These are phyloP conservation scores for Paramecium sexaurelia DNA, from an alignment of 73 alveolate genomes.

Conservation along the genomic window DNA sequence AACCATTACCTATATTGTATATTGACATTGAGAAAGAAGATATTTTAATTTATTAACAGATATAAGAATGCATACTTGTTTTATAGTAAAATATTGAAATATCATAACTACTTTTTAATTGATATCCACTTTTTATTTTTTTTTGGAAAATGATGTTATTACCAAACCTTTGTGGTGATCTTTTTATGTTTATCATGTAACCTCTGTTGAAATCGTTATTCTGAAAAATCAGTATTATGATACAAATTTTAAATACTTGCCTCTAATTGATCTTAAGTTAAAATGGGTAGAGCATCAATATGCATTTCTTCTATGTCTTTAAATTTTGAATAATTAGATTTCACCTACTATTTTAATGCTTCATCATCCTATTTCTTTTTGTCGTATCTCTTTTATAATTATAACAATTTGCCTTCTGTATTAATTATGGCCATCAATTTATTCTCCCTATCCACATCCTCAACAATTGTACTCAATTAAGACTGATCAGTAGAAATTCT, in stretches of 20 bases:
- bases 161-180: neutral
- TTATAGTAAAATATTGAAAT: no score
- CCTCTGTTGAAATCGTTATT: neutral
- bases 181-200: slow-evolving; percentile 17
- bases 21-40: no score
- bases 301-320: neutral
- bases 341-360: neutral
- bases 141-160: neutral
- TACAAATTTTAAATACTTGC: neutral
- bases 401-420: slow-evolving; percentile 17
- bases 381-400: slow-evolving; percentile 19
- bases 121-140: neutral
- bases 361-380: neutral
- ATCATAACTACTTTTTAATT: neutral
- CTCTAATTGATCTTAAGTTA: neutral
- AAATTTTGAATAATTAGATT: neutral
- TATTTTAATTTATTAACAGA: neutral
- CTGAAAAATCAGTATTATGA: neutral
- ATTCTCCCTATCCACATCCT: neutral
- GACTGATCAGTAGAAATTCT: neutral
- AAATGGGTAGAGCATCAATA: neutral
- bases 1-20: no score
- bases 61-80: no score
- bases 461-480: neutral
- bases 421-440: slow-evolving; percentile 38